These are phyloP conservation scores for Colletotrichum chrysophilum DNA, from an alignment of 2,329 filamentous ascomycete genomes.

Conservation along the genomic window DNA sequence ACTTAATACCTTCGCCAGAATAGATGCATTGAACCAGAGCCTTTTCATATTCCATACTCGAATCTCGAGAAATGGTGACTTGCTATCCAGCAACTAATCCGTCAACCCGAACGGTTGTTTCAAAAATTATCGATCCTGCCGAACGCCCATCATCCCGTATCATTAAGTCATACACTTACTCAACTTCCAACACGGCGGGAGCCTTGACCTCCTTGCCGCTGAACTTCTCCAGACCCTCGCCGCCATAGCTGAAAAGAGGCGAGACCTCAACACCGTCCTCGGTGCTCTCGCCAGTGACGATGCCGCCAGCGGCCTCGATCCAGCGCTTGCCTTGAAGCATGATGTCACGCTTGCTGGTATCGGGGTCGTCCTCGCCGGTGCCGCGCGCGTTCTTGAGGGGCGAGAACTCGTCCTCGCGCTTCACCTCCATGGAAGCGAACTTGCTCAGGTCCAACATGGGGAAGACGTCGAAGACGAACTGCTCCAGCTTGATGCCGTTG, in stretches of 20 bases:
- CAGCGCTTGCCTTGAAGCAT: constrained; percentile 89
- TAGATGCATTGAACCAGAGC: neutral
- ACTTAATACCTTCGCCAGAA: neutral
- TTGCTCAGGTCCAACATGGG: constrained; percentile 83
- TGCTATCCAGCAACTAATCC: neutral
- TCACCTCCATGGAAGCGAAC: constrained; percentile 96
- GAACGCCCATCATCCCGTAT: constrained; percentile 5
- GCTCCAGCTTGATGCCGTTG: constrained; percentile 98
- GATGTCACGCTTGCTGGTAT: constrained; percentile 91
- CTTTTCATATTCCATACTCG: neutral
- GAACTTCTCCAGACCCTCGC: constrained; percentile 65
- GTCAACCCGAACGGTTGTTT: neutral
- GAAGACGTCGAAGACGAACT: constrained; percentile 99
- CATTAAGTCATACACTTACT: constrained; percentile 30
- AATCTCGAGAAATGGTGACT: neutral
- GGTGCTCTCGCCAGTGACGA: constrained; percentile 68
- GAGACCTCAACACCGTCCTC: constrained; percentile 85
- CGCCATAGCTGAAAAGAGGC: constrained; percentile 87
- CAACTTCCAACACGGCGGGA: constrained; percentile 55
- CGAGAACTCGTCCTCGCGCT: constrained; percentile 96
- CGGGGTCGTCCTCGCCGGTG: constrained; percentile 89
- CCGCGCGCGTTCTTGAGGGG: constrained; percentile 90
- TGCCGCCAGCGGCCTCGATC: constrained; percentile 79
- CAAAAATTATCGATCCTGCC: neutral
- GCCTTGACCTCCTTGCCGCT: constrained; percentile 58